These are phyloP conservation scores for Leishmania aethiopica DNA, from an alignment of 208 protist species.

Conservation along the genomic window DNA sequence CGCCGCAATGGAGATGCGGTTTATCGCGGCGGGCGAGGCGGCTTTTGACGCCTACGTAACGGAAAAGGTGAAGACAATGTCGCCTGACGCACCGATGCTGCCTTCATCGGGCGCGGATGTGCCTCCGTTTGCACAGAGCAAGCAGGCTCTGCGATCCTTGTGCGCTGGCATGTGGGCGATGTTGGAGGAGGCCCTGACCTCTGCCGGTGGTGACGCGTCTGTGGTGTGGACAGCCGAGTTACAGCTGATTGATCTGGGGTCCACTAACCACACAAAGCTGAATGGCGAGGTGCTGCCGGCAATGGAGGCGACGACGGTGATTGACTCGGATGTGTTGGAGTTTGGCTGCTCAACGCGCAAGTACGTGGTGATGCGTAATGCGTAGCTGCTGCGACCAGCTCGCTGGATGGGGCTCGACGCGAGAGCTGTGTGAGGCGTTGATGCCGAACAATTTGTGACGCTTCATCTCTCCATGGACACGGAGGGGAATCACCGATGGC, in stretches of 20 bases:
- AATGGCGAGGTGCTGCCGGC: slow-evolving; percentile 59
- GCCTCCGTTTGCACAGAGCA: slow-evolving; percentile 8
- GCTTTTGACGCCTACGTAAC: slow-evolving; percentile 8
- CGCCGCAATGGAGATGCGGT: slow-evolving; percentile 70
- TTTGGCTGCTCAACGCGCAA: slow-evolving; percentile 73
- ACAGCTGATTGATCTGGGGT: slow-evolving; percentile 71
- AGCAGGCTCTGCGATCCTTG: slow-evolving; percentile 21
- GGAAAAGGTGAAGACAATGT: neutral
- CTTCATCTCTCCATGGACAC: neutral
- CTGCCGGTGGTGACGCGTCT: slow-evolving; percentile 31
- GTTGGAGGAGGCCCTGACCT: slow-evolving; percentile 36
- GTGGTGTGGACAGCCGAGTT: slow-evolving; percentile 66
- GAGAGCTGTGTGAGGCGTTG: neutral
- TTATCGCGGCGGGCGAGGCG: slow-evolving; percentile 36
- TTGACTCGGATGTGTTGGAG: slow-evolving; percentile 71
- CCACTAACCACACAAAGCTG: slow-evolving; percentile 72
- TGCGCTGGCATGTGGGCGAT: slow-evolving; percentile 30
- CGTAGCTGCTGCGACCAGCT: neutral
- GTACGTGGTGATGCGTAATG: slow-evolving; percentile 68
- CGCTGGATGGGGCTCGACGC: neutral
- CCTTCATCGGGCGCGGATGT: neutral
- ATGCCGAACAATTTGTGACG: neutral
- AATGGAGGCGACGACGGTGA: slow-evolving; percentile 40
- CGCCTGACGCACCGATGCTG: neutral
- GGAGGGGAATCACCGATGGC: neutral